Percentiles rank a stretch among this genome's conserved stretches.
Evolutionary conservation across 1,284 basidiomycete species (phyloP).

Genomic region (Austropuccinia psidii): DNA sequence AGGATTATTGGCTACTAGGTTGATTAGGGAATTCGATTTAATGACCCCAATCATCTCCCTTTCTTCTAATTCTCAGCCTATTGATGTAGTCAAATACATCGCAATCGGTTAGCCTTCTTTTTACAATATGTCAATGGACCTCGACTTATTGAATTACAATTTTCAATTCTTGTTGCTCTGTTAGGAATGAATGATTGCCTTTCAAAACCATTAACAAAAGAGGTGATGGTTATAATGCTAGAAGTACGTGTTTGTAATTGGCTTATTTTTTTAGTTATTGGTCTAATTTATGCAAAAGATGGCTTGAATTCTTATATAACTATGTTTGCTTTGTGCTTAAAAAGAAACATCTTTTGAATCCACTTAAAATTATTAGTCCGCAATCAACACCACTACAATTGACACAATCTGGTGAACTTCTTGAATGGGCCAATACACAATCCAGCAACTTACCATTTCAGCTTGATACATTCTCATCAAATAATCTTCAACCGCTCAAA

Average conservation of each 20-base stretch:
- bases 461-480: no score
- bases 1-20: conserved; percentile 70
- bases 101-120: conserved; percentile 55
- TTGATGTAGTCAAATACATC: conserved; percentile 86
- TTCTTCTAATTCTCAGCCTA: conserved; percentile 86
- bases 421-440: no score
- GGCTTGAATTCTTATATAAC: not conserved
- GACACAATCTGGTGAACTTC: no score
- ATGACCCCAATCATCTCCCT: conserved; percentile 95
- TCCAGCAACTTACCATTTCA: no score
- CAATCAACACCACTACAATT: no score
- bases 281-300: not conserved
- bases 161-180: not conserved
- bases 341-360: conserved; percentile 23
- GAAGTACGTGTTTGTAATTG: conserved; percentile 11
- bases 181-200: conserved; percentile 90
- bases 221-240: conserved; percentile 80
- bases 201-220: conserved; percentile 94
- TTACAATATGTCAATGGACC: not conserved
- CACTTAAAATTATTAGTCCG: not conserved
- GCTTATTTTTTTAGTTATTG: not conserved
- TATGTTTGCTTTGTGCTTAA: not conserved
- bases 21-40: conserved; percentile 88
- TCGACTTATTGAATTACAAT: not conserved
- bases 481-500: no score